A percentile compares a stretch with the other conserved stretches of the same genome.
phyloP scores from a whole-genome alignment of 208 protist genomes.

The Vickermania ingenoplastis region DNA sequence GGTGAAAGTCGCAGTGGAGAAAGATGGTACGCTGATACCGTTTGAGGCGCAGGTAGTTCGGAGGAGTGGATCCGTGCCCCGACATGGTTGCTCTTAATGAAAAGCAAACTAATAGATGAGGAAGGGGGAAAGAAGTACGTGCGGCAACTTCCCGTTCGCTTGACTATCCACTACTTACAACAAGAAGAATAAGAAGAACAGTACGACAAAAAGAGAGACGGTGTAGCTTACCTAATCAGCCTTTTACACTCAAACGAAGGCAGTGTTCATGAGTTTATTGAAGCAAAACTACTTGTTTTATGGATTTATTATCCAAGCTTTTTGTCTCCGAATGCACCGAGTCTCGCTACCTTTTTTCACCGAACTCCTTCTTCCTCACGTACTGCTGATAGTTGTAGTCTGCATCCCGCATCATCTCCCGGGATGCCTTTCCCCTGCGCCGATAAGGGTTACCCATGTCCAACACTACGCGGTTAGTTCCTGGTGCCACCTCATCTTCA shows the following conservation, averaged over 20 bases:
- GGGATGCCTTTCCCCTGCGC: conserved; percentile 21
- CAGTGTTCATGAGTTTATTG: too few relatives aligned
- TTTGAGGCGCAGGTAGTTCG: conserved; percentile 73
- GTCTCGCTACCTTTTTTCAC: too few relatives aligned
- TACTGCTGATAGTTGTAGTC: conserved; percentile 80
- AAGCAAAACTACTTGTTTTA: too few relatives aligned
- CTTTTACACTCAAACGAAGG: too few relatives aligned
- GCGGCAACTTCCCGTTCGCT: too few relatives aligned
- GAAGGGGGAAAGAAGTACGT: too few relatives aligned
- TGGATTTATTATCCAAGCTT: too few relatives aligned
- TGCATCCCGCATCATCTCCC: conserved; percentile 61
- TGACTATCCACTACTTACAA: conserved; percentile 4
- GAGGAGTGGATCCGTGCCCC: conserved; percentile 19
- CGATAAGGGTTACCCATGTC: conserved; percentile 83
- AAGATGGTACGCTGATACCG: conserved; percentile 78
- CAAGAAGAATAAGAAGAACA: too few relatives aligned
- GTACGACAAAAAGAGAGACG: too few relatives aligned
- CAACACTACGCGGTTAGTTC: conserved; percentile 64
- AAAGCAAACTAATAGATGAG: too few relatives aligned
- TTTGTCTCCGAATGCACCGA: too few relatives aligned
- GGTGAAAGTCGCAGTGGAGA: conserved; percentile 84
- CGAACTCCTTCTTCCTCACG: conserved; percentile 43
- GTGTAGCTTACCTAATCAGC: too few relatives aligned
- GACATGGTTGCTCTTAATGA: background rate
- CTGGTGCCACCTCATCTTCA: conserved; percentile 75